Evolutionary conservation across 108 stramenopile genomes (phyloP).

Genomic region (Nannochloropsis oceanica): DNA sequence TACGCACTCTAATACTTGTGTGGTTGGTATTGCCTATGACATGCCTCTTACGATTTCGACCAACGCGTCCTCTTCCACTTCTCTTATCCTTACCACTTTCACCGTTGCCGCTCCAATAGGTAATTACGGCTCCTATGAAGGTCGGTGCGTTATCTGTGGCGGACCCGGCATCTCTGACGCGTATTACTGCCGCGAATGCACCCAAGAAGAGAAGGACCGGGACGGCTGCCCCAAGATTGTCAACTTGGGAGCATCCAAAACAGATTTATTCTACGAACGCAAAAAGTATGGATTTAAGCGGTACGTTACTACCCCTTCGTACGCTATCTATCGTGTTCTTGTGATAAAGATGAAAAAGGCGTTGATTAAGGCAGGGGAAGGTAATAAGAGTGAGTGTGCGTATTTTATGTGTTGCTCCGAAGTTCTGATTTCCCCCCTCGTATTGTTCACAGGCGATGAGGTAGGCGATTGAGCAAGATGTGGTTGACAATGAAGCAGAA

Average conservation of each 20-base stretch:
- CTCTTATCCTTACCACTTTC: neutral
- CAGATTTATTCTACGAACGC: conserved; percentile 92
- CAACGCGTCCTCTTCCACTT: neutral
- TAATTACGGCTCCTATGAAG: conserved; percentile 2
- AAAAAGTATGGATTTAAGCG: conserved; percentile 64
- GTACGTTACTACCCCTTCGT: neutral
- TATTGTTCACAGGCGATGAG: no score
- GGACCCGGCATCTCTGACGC: conserved; percentile 91
- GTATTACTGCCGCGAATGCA: conserved; percentile 96
- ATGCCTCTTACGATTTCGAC: neutral
- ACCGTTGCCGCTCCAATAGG: neutral
- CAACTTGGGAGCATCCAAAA: conserved; percentile 87
- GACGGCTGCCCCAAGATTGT: conserved; percentile 99
- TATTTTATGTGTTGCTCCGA: no score
- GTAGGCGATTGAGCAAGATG: no score
- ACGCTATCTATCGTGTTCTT: no score
- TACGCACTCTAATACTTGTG: conserved; percentile 77
- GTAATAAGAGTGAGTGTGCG: no score
- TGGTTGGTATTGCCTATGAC: conserved; percentile 29
- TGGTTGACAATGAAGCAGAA: no score
- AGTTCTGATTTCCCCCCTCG: no score
- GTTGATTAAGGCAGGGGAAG: no score
- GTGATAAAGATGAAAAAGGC: no score
- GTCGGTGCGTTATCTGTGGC: conserved; percentile 87
- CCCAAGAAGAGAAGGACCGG: conserved; percentile 79